Conservation (phyloP, 495 filamentous ascomycete genomes). For the Xylaria scruposa region DNA sequence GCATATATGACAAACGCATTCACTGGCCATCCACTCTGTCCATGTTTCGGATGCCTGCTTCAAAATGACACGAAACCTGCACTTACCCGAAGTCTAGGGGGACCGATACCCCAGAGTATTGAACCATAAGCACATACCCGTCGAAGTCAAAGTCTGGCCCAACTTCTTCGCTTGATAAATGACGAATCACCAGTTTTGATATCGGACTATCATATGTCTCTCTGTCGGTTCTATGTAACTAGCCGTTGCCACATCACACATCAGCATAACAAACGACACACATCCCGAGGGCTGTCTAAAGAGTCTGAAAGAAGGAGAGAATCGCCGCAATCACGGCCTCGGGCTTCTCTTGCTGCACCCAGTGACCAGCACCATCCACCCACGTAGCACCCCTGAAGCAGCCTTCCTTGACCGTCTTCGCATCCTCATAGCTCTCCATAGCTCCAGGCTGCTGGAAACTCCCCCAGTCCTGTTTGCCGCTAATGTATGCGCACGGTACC, state of each 20-base stretch:
- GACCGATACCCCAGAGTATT: not conserved
- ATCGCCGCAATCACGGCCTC: constrained; percentile 60
- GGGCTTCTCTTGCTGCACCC: constrained; percentile 71
- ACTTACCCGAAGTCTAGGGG: not conserved
- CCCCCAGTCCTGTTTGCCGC: constrained; percentile 69
- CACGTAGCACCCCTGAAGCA: constrained; percentile 58
- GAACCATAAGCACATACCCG: too few relatives aligned
- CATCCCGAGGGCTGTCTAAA: not conserved
- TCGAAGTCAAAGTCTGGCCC: too few relatives aligned
- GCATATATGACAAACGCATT: not conserved
- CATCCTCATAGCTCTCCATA: constrained; percentile 62
- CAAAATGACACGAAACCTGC: not conserved
- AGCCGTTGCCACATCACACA: not conserved
- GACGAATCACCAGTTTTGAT: not conserved
- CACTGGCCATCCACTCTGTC: not conserved
- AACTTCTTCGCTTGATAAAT: not conserved
- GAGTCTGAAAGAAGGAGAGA: constrained; percentile 48
- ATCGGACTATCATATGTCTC: not conserved
- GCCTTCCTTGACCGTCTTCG: constrained; percentile 45
- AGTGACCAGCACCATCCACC: constrained; percentile 68
- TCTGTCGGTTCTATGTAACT: too few relatives aligned
- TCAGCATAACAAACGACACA: not conserved
- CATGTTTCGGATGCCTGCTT: not conserved
- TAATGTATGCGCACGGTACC: constrained; percentile 64
- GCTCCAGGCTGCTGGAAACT: constrained; percentile 70